Base-by-base conservation (phyloP, 768 basidiomycete species). In the Gloeopeniophorella convolvens region DNA sequence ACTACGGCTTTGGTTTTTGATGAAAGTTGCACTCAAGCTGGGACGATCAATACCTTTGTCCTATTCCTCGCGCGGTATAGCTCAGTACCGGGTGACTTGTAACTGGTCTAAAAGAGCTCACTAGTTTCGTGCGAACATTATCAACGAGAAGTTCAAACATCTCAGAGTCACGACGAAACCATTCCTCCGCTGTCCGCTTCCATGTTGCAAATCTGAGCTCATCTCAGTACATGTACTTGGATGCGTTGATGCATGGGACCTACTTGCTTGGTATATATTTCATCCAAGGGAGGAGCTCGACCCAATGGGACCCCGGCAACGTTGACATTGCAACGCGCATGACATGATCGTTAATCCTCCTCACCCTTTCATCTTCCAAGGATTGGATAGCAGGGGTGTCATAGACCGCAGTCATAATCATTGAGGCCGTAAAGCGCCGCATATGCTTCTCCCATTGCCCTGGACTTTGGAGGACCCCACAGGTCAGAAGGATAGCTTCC, bases 211-310 rank as follows among this genome's bases (percentile, higher is more conserved):
- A 39, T 37, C 54, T 55, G 44, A 15, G 36, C 26, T n/a, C 13
- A 28, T 5, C 30, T 15, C 10, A 32, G 27, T 21, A 16, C 16
- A 10, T 12, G 39, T 21, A 20, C 9, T 13, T 26, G 18, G 21
- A 34, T n/a, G 33, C 3, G 26, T 21, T 16, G 28, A 20, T 10
- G 30, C 15, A 13, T 6, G 9, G 21, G 34, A 26, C 50, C 10
- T 28, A 55, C 52, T 31, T 48, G 46, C 55, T 55, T n/a, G 55
- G 52, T 5, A 56, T 34, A 30, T 49, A 37, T 26, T 48, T 54
- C 51, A 56, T 54, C 55, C 55, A 56, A 9, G 53, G 55, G 13
- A 56, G 34, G 26, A 56, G 45, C 13, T 56, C 52, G 18, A 54
- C 52, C 52, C 35, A 44, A 45, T 56, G 45, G 26, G 52, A 42